Percentiles rank a stretch among this genome's conserved stretches.
Conservation (phyloP, 257 asterid genomes). For the Verbascum thapsus region DNA sequence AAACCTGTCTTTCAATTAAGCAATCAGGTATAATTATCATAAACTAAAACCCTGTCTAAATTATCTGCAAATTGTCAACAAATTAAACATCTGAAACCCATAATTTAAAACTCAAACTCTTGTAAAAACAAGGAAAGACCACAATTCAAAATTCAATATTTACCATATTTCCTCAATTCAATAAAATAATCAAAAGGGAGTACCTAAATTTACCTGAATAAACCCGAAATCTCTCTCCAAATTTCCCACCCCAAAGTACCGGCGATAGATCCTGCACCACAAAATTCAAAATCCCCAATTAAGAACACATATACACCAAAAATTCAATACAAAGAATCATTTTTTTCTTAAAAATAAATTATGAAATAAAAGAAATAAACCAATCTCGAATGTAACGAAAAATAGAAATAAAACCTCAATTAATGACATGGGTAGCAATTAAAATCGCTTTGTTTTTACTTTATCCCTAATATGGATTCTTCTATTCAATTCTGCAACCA, state of each 20-base stretch:
- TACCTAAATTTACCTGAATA: conserved; percentile 50
- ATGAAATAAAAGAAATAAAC: no score
- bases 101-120: no score
- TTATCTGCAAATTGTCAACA: conserved; percentile 1
- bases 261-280: conserved; percentile 64
- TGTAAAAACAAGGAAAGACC: conserved; percentile 2
- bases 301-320: no score
- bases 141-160: conserved; percentile 23
- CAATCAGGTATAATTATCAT: not conserved
- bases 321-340: conserved; percentile 12
- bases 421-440: conserved; percentile 53
- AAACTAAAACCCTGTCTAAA: no score
- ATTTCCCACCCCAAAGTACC: conserved; percentile 42
- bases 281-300: no score
- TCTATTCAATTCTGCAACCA: conserved; percentile 21
- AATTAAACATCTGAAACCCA: not conserved
- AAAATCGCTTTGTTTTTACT: conserved; percentile 18
- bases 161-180: not conserved
- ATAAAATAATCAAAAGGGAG: conserved; percentile 20
- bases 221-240: conserved; percentile 38
- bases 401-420: conserved; percentile 56
- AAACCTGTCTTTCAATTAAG: conserved; percentile 1
- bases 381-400: conserved; percentile 24
- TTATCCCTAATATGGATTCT: conserved; percentile 19
- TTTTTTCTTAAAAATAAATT: no score